phyloP scores from a whole-genome alignment of 306 rosid species.

The Lotus japonicus region DNA sequence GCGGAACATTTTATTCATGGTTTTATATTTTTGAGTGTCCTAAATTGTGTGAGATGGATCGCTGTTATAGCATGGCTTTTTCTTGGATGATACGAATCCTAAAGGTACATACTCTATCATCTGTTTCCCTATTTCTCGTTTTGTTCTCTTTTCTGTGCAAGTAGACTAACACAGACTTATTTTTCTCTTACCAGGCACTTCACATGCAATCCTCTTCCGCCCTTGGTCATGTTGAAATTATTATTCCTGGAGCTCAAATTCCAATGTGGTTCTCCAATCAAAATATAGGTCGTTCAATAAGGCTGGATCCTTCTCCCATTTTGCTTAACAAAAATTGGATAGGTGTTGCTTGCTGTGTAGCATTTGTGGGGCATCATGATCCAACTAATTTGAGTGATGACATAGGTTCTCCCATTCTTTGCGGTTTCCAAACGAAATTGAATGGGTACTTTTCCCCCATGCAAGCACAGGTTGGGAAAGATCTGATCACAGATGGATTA shows the following conservation, averaged over 20 bases:
- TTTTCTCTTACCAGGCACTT: neutral
- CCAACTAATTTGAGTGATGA: neutral
- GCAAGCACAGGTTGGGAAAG: neutral
- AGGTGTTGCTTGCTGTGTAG: neutral
- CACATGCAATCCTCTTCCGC: neutral
- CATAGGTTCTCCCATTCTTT: rapidly evolving
- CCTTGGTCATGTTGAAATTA: rapidly evolving
- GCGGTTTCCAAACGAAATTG: neutral
- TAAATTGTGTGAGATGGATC: no score
- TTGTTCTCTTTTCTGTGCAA: neutral
- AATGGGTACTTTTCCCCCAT: rapidly evolving
- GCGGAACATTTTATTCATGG: no score
- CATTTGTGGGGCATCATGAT: neutral
- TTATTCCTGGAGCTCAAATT: neutral
- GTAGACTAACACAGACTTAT: neutral
- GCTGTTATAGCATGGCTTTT: neutral
- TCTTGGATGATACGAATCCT: neutral
- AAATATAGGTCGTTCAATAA: neutral
- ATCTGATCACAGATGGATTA: neutral
- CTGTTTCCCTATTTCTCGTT: neutral
- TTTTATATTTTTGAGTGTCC: no score
- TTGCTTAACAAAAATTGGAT: neutral
- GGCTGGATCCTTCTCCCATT: neutral
- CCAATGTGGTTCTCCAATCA: conserved; percentile 3
- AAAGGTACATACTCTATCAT: neutral